Evolutionary conservation across 2,329 filamentous ascomycete genomes (phyloP).

Genomic region (Beauveria sp.): DNA sequence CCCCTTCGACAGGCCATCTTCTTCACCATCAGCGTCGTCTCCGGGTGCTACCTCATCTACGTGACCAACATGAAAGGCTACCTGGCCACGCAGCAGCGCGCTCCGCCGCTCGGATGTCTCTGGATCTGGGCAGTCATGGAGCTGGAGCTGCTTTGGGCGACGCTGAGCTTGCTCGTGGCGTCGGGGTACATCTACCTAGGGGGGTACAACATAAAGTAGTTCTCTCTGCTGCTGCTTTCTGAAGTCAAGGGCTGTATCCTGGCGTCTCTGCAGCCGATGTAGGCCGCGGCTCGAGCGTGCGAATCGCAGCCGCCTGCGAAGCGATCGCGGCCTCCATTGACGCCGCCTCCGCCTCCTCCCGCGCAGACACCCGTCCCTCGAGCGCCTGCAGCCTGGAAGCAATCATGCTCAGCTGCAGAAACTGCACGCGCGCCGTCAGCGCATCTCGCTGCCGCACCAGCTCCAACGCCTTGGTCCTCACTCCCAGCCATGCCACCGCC

Average conservation of each 20-base stretch:
- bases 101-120: slow-evolving; percentile 79
- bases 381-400: slow-evolving; percentile 33
- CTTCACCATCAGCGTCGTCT: slow-evolving; percentile 48
- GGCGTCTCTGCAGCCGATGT: not conserved
- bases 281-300: not conserved
- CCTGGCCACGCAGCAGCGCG: slow-evolving; percentile 82
- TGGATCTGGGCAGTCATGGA: slow-evolving; percentile 95
- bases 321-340: not conserved
- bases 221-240: not conserved
- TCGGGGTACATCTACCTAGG: slow-evolving; percentile 39
- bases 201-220: slow-evolving; percentile 40
- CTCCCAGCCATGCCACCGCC: slow-evolving; percentile 37
- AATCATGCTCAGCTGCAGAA: slow-evolving; percentile 42
- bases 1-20: slow-evolving; percentile 54
- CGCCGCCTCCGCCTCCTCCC: slow-evolving; percentile 14
- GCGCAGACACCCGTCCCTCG: slow-evolving; percentile 24
- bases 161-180: slow-evolving; percentile 42
- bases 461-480: slow-evolving; percentile 36
- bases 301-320: not conserved
- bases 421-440: slow-evolving; percentile 36
- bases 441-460: slow-evolving; percentile 38
- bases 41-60: slow-evolving; percentile 74
- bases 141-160: slow-evolving; percentile 61
- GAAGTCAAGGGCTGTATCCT: not conserved
- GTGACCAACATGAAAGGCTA: slow-evolving; percentile 76